phyloP scores from a whole-genome alignment of 345 rosid species.

The Lenwebbia sp. region DNA sequence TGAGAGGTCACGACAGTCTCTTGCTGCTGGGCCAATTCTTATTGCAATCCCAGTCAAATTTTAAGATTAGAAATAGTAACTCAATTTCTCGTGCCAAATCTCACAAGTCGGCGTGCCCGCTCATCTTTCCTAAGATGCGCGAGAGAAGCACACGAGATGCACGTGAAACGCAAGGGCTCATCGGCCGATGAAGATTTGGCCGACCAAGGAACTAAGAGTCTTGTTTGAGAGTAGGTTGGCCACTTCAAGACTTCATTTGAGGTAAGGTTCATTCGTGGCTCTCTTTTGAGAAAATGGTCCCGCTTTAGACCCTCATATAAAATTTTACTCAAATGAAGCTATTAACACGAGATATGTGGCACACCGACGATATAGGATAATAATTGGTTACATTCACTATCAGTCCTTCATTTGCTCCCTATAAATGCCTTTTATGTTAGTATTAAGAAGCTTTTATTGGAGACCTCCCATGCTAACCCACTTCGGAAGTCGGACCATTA shows the following conservation, averaged over 20 bases:
- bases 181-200: not conserved
- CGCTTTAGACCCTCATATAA: no score
- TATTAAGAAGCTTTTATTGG: no score
- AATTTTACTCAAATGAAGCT: no score
- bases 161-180: not conserved
- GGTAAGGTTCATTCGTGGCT: not conserved
- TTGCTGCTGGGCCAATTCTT: slow-evolving; percentile 33
- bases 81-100: not conserved
- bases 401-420: no score
- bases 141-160: not conserved
- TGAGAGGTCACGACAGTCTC: slow-evolving; percentile 31
- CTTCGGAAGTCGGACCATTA: no score
- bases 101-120: not conserved
- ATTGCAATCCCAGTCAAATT: slow-evolving; percentile 22
- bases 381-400: no score
- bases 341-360: no score
- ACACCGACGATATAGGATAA: no score
- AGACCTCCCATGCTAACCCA: no score
- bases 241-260: not conserved
- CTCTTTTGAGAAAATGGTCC: not conserved
- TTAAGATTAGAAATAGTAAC: not conserved
- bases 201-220: not conserved
- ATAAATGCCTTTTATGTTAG: no score
- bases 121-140: not conserved
- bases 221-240: not conserved